Evolutionary conservation across 108 stramenopile genomes (phyloP).

Genomic region (Stephanodiscus minutulus): DNA sequence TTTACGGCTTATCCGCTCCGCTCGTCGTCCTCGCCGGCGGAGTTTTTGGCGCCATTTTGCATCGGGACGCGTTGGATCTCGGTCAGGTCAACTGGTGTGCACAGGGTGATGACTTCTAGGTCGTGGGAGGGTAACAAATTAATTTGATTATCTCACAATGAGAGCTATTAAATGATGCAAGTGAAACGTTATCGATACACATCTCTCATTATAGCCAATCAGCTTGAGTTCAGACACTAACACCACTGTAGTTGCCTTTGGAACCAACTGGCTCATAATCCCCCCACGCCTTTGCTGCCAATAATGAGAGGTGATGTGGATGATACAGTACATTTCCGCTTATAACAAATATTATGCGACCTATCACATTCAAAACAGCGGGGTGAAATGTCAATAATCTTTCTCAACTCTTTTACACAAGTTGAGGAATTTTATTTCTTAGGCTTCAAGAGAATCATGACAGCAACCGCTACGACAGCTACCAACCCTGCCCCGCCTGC

Average conservation of each 20-base stretch:
- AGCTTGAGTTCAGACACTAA: too few species aligned
- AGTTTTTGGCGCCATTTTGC: constrained; percentile 75
- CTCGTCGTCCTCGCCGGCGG: constrained; percentile 70
- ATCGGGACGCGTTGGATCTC: constrained; percentile 43
- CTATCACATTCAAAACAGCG: too few species aligned
- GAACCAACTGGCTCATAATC: too few species aligned
- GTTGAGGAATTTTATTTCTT: constrained; percentile 37
- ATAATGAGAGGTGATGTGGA: too few species aligned
- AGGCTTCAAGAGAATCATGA: constrained; percentile 30
- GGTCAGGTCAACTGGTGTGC: constrained; percentile 49
- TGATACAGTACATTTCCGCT: too few species aligned
- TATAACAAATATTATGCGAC: too few species aligned
- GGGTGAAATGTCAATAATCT: not conserved
- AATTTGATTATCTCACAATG: too few species aligned
- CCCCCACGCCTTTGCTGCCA: too few species aligned
- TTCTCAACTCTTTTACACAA: too few species aligned
- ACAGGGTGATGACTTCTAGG: constrained; percentile 3
- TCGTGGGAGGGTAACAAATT: not conserved
- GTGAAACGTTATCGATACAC: too few species aligned
- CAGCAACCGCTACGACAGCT: constrained; percentile 31
- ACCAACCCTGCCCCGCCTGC: constrained; percentile 33
- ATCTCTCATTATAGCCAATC: too few species aligned
- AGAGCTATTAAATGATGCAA: not conserved
- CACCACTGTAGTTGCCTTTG: not conserved
- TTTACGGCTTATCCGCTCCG: constrained; percentile 75